A percentile compares a stretch with the other conserved stretches of the same genome.
Evolutionary conservation across 352 stramenopile species (phyloP).

Genomic region (Phytophthora constricta): DNA sequence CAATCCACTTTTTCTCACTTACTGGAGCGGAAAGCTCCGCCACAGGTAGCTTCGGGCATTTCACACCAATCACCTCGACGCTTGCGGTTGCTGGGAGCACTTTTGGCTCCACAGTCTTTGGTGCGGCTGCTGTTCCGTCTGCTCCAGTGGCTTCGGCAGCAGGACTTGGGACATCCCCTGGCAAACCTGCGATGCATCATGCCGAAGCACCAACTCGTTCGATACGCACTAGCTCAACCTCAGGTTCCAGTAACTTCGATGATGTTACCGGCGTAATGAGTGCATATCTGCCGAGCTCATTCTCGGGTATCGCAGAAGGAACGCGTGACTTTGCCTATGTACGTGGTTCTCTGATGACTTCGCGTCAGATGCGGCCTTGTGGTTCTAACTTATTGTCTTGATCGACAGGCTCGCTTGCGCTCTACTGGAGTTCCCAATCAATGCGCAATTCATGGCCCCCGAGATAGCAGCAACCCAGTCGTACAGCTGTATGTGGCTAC

Average conservation of each 20-base stretch:
- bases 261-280: constrained; percentile 75
- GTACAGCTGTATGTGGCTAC: constrained; percentile 85
- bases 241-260: constrained; percentile 60
- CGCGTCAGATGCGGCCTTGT: not conserved
- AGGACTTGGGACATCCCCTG: constrained; percentile 17
- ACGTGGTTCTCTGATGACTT: constrained; percentile 18
- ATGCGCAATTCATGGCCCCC: constrained; percentile 82
- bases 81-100: constrained; percentile 71
- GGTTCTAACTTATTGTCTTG: constrained; percentile 2
- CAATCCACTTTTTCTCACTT: constrained; percentile 96
- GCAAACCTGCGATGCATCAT: constrained; percentile 16
- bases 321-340: constrained; percentile 90
- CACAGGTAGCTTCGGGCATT: constrained; percentile 82
- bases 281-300: constrained; percentile 75
- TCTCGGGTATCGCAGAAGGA: constrained; percentile 84
- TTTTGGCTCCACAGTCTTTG: constrained; percentile 61
- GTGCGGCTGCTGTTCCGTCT: constrained; percentile 25
- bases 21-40: constrained; percentile 73
- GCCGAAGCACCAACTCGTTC: constrained; percentile 17
- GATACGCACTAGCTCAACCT: constrained; percentile 45
- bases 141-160: constrained; percentile 10
- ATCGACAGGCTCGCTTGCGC: constrained; percentile 66
- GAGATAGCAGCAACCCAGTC: constrained; percentile 51
- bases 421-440: constrained; percentile 75
- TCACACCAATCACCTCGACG: constrained; percentile 77